Conservation (phyloP, 768 basidiomycete species). For the Vararia minispora region DNA sequence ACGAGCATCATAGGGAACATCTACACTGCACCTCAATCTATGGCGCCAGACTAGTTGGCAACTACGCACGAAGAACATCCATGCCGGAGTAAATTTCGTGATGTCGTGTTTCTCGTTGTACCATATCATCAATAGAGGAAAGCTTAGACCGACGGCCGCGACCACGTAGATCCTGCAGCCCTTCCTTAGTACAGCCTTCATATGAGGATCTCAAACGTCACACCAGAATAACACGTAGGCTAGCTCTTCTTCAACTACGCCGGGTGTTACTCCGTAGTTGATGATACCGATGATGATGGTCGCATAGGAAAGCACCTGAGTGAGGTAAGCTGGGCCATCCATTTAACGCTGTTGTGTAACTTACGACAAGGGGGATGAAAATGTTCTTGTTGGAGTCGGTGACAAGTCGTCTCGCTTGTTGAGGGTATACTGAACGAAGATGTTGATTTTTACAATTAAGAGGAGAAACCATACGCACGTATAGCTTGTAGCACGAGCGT, state of each 20-base stretch:
- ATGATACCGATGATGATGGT: conserved; percentile 38
- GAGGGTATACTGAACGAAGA: conserved; percentile 33
- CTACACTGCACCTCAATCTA: too few species aligned
- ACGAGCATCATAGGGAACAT: too few species aligned
- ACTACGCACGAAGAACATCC: conserved; percentile 27
- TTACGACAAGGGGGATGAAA: conserved; percentile 28
- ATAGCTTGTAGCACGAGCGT: conserved; percentile 33
- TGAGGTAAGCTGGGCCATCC: neutral
- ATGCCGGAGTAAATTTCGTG: conserved; percentile 25
- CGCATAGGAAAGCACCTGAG: conserved; percentile 36
- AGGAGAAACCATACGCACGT: conserved; percentile 21
- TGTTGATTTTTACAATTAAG: neutral
- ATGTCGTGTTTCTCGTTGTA: conserved; percentile 36
- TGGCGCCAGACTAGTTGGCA: too few species aligned
- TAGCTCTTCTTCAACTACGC: conserved; percentile 23
- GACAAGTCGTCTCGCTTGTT: conserved; percentile 28
- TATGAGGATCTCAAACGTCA: too few species aligned
- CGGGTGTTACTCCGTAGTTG: conserved; percentile 30
- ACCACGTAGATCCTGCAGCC: conserved; percentile 30
- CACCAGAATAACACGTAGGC: conserved; percentile 36
- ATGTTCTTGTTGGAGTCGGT: conserved; percentile 34
- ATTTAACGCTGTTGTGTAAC: conserved; percentile 6
- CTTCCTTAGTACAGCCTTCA: neutral
- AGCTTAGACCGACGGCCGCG: conserved; percentile 26
- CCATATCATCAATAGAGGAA: conserved; percentile 40